Conservation (phyloP, 192 early-diverging fungal genomes). For the Backusella parvicylindrica region DNA sequence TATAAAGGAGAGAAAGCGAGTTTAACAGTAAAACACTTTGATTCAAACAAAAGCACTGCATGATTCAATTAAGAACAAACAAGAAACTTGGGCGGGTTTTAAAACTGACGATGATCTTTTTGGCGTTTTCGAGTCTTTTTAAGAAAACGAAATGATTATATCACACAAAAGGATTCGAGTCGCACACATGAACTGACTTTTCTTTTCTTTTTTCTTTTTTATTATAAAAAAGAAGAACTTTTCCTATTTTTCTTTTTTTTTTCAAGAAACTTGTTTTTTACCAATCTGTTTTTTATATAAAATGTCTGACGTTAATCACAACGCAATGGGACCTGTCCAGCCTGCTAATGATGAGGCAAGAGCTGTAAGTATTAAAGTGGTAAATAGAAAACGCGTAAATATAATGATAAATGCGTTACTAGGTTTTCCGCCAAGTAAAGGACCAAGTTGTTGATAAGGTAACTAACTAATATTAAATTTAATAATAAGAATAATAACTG, state of each 20-base stretch:
- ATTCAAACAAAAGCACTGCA: background rate
- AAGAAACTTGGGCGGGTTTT: background rate
- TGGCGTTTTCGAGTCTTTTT: background rate
- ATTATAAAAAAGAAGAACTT: background rate
- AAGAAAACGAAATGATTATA: background rate
- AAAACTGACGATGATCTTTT: background rate
- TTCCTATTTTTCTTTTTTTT: background rate
- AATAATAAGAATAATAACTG: background rate
- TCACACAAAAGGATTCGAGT: background rate
- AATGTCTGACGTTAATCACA: conserved; percentile 49
- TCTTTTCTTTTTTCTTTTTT: background rate
- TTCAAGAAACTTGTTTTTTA: background rate
- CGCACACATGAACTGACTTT: background rate
- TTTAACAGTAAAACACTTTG: background rate
- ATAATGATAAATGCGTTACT: background rate
- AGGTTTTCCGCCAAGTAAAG: conserved; percentile 42
- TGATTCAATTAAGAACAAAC: no score
- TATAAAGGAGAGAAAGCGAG: no score
- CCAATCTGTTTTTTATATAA: background rate
- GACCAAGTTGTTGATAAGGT: conserved; percentile 38
- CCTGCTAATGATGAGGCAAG: conserved; percentile 39
- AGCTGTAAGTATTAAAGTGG: conserved; percentile 10
- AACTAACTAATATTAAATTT: background rate
- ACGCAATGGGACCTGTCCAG: conserved; percentile 40
- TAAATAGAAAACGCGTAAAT: background rate